These are phyloP conservation scores for Nigrograna mackinnonii DNA, from an alignment of 2,329 filamentous ascomycete genomes.

Conservation along the genomic window DNA sequence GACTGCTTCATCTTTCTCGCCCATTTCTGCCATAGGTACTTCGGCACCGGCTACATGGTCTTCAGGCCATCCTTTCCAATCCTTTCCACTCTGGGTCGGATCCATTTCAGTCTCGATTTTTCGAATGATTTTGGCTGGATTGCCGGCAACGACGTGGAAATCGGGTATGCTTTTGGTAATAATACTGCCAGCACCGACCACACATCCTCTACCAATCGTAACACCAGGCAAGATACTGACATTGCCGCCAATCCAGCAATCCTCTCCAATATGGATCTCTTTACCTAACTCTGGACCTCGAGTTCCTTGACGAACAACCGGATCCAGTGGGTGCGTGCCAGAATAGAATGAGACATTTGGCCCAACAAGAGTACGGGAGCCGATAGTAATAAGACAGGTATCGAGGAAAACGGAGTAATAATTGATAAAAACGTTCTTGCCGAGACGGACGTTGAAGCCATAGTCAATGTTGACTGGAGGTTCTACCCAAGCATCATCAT, in stretches of 20 bases:
- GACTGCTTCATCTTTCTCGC: constrained; percentile 61
- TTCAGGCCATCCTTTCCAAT: constrained; percentile 63
- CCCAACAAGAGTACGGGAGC: constrained; percentile 75
- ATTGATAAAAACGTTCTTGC: constrained; percentile 75
- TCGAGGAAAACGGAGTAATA: constrained; percentile 77
- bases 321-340: constrained; percentile 78
- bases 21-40: constrained; percentile 76
- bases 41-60: constrained; percentile 75
- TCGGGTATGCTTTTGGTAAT: constrained; percentile 76
- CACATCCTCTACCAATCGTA: constrained; percentile 73
- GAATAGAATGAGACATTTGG: constrained; percentile 78
- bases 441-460: constrained; percentile 73
- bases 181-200: constrained; percentile 79
- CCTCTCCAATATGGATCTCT: constrained; percentile 75
- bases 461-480: constrained; percentile 75
- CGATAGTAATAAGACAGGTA: constrained; percentile 74
- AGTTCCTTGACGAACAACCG: constrained; percentile 71
- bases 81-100: constrained; percentile 17
- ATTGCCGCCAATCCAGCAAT: constrained; percentile 58
- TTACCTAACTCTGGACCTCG: constrained; percentile 75
- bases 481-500: constrained; percentile 70
- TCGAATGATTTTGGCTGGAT: constrained; percentile 67
- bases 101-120: constrained; percentile 41
- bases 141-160: constrained; percentile 69
- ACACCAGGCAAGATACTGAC: constrained; percentile 71